These are phyloP conservation scores for Curvularia sp. DNA, from an alignment of 2,329 filamentous ascomycete genomes.

Conservation along the genomic window DNA sequence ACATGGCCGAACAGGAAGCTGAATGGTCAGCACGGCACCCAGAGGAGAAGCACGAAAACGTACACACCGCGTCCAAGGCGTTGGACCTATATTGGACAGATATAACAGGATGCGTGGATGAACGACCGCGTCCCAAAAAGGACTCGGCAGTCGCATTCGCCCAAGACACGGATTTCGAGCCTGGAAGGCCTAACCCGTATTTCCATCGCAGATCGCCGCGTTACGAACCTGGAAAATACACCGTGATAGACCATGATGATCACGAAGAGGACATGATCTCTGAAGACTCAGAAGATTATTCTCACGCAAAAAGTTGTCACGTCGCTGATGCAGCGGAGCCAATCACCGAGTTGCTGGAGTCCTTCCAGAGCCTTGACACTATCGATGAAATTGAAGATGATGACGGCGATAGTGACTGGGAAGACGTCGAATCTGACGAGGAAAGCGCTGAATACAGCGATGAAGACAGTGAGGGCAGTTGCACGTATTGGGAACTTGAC, in stretches of 20 bases:
- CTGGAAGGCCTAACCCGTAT: slow-evolving; percentile 33
- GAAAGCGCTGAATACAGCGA: slow-evolving; percentile 20
- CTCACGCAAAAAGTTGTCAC: slow-evolving; percentile 13
- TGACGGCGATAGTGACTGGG: slow-evolving; percentile 35
- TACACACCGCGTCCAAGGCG: slow-evolving; percentile 36
- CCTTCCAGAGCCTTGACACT: slow-evolving; percentile 7
- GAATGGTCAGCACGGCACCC: slow-evolving; percentile 29
- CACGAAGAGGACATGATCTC: slow-evolving; percentile 23
- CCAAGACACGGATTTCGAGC: slow-evolving; percentile 31
- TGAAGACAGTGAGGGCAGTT: slow-evolving; percentile 21
- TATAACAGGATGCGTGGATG: slow-evolving; percentile 11
- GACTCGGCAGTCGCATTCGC: slow-evolving; percentile 28
- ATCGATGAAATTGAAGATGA: slow-evolving; percentile 20
- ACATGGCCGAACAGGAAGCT: slow-evolving; percentile 29
- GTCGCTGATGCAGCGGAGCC: slow-evolving; percentile 5
- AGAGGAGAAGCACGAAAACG: slow-evolving; percentile 15
- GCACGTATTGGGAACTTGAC: slow-evolving; percentile 26
- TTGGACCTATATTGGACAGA: slow-evolving; percentile 38
- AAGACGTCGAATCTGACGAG: slow-evolving; percentile 24
- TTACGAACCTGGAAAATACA: slow-evolving; percentile 42
- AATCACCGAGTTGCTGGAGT: neutral
- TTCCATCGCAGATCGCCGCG: slow-evolving; percentile 38
- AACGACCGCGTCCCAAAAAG: slow-evolving; percentile 13
- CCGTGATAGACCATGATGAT: slow-evolving; percentile 7
- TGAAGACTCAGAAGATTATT: slow-evolving; percentile 34